Evolutionary conservation across 768 basidiomycete genomes (phyloP), one percentile per base, ranked within the genome.

Genomic region (Stropharia rugosoannulata): DNA sequence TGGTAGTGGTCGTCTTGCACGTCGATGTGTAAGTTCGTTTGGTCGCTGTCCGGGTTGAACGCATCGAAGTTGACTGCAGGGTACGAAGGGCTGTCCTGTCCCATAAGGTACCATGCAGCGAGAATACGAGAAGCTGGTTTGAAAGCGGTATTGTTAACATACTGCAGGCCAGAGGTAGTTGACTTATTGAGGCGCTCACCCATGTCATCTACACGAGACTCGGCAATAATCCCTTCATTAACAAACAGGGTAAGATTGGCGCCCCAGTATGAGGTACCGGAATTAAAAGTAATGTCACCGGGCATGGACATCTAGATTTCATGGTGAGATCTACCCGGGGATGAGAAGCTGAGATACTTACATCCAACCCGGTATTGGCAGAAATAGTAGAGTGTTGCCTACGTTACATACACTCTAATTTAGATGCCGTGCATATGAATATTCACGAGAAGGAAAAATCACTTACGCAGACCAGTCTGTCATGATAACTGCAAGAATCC

Each of bases 21-120:
- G 62, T 88, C 82, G 18, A 89, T 68, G 55, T 81, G 85, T 54
- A 75, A 70, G 68, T 88, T 89, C 38, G 77, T 81, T 8, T 70
- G 69, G 40, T 79, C 76, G 62, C 81, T 76, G 47, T 78, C 75
- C 0, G 76, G 73, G 16, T 66, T 53, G 75, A 86, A 87, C 1
- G 84, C 81, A 64, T 92, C 82, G 68, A 94, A 93, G 74, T 85
- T 91, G 60, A 81, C 78, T 11, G 64, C 57, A 0, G 93, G 91
- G 70, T 80, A 95, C 11, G 72, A 69, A 6, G 76, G 65, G 12
- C 73, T 68, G 68, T 94, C 86, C 70, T 92, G 89, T 36, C 75
- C 73, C 43, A 88, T 75, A 50, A 81, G 70, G 63, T 86, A 91
- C 81, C 84, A 93, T 0, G 76, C 72, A 2, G 90, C 87, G 22